phyloP scores from a whole-genome alignment of 2,329 filamentous ascomycete genomes.

The Tolypocladium endophyticum region DNA sequence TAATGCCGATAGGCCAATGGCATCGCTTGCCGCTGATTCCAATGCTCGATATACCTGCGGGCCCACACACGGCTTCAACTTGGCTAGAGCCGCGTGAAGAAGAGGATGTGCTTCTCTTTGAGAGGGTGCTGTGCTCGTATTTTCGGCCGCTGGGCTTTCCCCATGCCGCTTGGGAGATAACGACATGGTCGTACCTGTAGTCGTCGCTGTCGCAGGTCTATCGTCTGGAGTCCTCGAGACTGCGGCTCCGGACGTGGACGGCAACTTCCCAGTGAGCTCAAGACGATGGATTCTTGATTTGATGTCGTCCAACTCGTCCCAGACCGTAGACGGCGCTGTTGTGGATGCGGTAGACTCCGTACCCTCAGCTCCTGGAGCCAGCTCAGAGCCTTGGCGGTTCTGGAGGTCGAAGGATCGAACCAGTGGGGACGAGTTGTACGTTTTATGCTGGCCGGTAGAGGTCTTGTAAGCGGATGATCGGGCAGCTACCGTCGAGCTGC shows the following conservation, averaged over 20 bases:
- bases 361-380: constrained; percentile 43
- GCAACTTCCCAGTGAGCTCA: constrained; percentile 80
- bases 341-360: constrained; percentile 85
- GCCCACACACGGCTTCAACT: constrained; percentile 60
- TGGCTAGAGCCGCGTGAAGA: constrained; percentile 68
- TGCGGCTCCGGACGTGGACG: constrained; percentile 69
- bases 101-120: constrained; percentile 61
- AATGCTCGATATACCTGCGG: constrained; percentile 67
- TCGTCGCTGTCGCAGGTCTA: constrained; percentile 81
- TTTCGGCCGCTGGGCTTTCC: constrained; percentile 17
- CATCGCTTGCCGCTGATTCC: constrained; percentile 73
- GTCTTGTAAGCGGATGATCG: constrained; percentile 34
- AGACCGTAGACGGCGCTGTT: constrained; percentile 83
- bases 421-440: constrained; percentile 51
- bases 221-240: constrained; percentile 67
- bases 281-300: constrained; percentile 88
- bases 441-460: constrained; percentile 15
- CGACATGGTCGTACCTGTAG: constrained; percentile 81
- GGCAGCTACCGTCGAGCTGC: constrained; percentile 24
- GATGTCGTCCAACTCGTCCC: constrained; percentile 93
- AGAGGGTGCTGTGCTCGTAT: constrained; percentile 28
- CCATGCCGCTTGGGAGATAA: constrained; percentile 68
- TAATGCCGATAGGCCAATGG: constrained; percentile 66
- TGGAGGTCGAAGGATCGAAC: constrained; percentile 29
- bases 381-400: constrained; percentile 15